A percentile compares a stretch with the other conserved stretches of the same genome.
Evolutionary conservation across 805 yeast genomes (phyloP).

Genomic region (Yamadazyma olivae): DNA sequence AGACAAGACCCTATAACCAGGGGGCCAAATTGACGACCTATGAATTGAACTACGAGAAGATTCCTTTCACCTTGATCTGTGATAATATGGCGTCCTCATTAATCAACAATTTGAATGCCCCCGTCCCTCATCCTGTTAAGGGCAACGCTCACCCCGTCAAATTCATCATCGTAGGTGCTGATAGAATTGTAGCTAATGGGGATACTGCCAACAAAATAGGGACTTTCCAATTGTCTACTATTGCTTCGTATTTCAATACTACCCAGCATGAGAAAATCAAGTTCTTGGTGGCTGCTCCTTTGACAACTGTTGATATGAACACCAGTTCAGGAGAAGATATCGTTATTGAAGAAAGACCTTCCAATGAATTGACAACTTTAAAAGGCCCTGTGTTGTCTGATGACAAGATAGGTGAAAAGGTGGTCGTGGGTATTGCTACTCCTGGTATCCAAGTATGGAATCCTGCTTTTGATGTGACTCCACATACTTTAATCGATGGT

Average conservation of each 20-base stretch:
- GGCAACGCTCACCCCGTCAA: conserved; percentile 55
- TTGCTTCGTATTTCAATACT: conserved; percentile 51
- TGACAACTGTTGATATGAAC: conserved; percentile 76
- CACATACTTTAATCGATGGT: conserved; percentile 76
- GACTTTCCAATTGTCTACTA: conserved; percentile 79
- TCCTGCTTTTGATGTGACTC: conserved; percentile 95
- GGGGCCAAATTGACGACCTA: conserved; percentile 92
- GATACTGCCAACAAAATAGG: conserved; percentile 97
- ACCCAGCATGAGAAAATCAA: conserved; percentile 39
- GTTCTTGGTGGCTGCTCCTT: conserved; percentile 94
- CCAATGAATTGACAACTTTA: conserved; percentile 71
- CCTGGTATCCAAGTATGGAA: conserved; percentile 88
- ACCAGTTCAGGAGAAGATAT: conserved; percentile 72
- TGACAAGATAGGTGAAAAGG: conserved; percentile 23
- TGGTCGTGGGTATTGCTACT: conserved; percentile 78
- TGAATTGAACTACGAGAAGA: conserved; percentile 79
- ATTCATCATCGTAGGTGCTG: conserved; percentile 92
- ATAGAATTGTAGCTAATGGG: conserved; percentile 88
- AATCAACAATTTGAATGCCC: conserved; percentile 41
- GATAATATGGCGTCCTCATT: conserved; percentile 90
- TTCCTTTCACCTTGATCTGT: conserved; percentile 85
- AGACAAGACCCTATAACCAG: conserved; percentile 95
- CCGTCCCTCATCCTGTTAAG: conserved; percentile 17
- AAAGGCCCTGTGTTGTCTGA: conserved; percentile 49
- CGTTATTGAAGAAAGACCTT: conserved; percentile 83